Evolutionary conservation across 345 rosid genomes (phyloP).

Genomic region (thale cress (Arabidopsis thaliana)): DNA sequence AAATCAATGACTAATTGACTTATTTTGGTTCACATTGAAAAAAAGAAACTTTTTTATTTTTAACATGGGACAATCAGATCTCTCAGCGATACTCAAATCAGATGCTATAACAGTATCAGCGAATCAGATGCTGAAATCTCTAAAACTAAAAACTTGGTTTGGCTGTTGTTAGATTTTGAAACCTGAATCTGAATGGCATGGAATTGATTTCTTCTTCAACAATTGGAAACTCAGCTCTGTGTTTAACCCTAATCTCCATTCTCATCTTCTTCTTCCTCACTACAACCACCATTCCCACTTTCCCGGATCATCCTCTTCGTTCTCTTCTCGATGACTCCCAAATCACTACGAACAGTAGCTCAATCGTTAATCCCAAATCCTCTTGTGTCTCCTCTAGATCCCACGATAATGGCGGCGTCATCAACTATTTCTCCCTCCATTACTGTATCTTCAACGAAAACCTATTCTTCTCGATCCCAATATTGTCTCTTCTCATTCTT

Average conservation of each 20-base stretch:
- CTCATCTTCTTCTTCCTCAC: constrained; percentile 67
- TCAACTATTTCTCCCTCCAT: constrained; percentile 74
- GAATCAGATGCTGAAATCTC: not conserved
- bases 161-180: not conserved
- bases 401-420: constrained; percentile 54
- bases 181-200: constrained; percentile 58
- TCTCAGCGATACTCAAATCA: constrained; percentile 4
- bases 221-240: constrained; percentile 50
- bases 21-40: not conserved
- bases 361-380: not conserved
- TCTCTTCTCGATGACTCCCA: constrained; percentile 50
- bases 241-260: constrained; percentile 53
- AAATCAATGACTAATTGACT: not conserved
- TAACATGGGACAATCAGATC: constrained; percentile 30
- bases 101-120: not conserved
- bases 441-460: constrained; percentile 58
- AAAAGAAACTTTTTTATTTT: not conserved
- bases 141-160: not conserved
- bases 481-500: constrained; percentile 63
- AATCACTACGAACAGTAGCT: not conserved
- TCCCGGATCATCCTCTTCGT: constrained; percentile 44
- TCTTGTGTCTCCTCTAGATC: constrained; percentile 46
- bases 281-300: constrained; percentile 26
- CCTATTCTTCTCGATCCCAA: constrained; percentile 59
- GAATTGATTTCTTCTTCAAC: constrained; percentile 50